Evolutionary conservation across 2,329 filamentous ascomycete genomes (phyloP), one percentile per base, ranked within the genome.

Genomic region (Lasiodiplodia sp.): DNA sequence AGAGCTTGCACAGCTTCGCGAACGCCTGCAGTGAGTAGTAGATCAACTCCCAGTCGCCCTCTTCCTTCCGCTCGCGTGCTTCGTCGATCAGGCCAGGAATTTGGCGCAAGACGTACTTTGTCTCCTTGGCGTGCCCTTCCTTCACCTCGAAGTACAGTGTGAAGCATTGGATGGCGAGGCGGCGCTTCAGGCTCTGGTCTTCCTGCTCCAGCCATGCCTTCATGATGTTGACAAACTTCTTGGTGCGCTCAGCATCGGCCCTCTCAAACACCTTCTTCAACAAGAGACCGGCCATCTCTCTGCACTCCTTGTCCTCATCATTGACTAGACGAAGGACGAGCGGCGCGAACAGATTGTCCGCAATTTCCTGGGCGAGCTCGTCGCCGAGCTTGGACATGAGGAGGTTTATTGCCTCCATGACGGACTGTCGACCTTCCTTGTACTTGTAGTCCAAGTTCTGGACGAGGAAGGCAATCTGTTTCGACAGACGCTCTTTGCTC

Each of bases 401-500:
- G 53, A 94, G 85, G 76, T 97, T 91, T 56, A 97, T 86, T 3
- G 95, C 89, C 80, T 99, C 96, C 88, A 99, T 93, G 34, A 97
- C 93, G 0, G 94, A 97, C 70, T 97, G 86, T 47, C 96, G 88
- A 34, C 96, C 96, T 70, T 96, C 92, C 73, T 94, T 90, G 74
- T 96, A 89, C 53, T 95, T 89, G 78, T 97, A 99, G 69, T 95
- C 91, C 71, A 99, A 84, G 75, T 99, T 99, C 74, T 92, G 92
- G 62, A 96, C 87, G 60, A 99, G 85, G 77, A 98, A 99, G 68
- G 87, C 89, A 63, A 97, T 86, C 77, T 98, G 95, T 78, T 97
- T 97, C 49, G 88, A 87, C 90, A 96, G 96, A 16, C 96, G 87
- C 71, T 89, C 92, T 79, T 94, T 94, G 75, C 92, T 93, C 78